Evolutionary conservation across 345 rosid genomes (phyloP).

Genomic region (Jatropha curcas): DNA sequence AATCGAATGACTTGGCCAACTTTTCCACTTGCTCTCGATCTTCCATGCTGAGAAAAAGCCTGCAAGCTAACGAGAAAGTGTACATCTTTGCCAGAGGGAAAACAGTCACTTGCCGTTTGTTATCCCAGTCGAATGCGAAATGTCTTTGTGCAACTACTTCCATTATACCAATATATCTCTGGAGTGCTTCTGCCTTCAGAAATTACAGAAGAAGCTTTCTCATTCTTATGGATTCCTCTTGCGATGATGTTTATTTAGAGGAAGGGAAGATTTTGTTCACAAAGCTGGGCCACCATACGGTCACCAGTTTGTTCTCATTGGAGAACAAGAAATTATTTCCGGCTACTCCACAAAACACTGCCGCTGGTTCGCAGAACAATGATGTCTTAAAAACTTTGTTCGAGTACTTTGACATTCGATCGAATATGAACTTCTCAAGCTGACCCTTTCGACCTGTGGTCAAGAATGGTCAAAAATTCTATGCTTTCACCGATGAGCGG

Average conservation of each 20-base stretch:
- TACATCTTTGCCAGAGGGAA: constrained; percentile 38
- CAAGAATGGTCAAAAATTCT: constrained; percentile 36
- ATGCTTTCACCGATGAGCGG: constrained; percentile 43
- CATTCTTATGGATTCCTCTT: constrained; percentile 36
- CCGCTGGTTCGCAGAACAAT: too few relatives aligned
- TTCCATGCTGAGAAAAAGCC: constrained; percentile 34
- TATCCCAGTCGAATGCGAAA: constrained; percentile 29
- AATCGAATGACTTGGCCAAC: constrained; percentile 25
- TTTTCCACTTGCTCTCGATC: constrained; percentile 28
- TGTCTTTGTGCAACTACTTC: constrained; percentile 25
- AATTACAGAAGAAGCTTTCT: constrained; percentile 39
- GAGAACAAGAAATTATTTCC: constrained; percentile 41
- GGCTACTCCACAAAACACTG: constrained; percentile 28
- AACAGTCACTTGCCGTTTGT: constrained; percentile 28
- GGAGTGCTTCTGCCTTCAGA: constrained; percentile 39
- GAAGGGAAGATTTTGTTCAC: constrained; percentile 43
- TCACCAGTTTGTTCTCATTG: constrained; percentile 43
- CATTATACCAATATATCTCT: constrained; percentile 21
- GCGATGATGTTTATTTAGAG: constrained; percentile 27
- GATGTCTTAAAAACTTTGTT: constrained; percentile 35
- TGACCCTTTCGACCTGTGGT: constrained; percentile 38
- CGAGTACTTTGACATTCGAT: constrained; percentile 24
- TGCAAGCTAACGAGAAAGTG: constrained; percentile 40
- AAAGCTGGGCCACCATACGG: constrained; percentile 43
- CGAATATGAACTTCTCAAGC: constrained; percentile 36